Evolutionary conservation across 352 stramenopile genomes (phyloP), one percentile per base, ranked within the genome.

Genomic region (Elongisporangium undulatum): DNA sequence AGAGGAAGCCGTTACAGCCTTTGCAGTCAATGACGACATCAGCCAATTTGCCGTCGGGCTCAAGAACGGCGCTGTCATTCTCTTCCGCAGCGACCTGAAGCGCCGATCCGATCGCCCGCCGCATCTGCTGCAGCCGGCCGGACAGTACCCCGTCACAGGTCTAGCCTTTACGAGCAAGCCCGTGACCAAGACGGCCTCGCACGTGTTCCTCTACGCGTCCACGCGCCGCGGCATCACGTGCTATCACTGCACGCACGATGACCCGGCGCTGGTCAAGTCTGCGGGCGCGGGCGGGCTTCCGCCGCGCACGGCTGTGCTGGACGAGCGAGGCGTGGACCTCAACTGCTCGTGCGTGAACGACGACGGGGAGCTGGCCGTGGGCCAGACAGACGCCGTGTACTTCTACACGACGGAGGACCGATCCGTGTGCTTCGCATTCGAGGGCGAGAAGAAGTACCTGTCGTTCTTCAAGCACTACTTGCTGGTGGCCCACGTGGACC

Each of bases 331-430:
- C 21, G 82, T 95, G 21, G 86, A 92, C 59, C 69, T 85, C 29
- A 87, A 92, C 58, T 92, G 82, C 53, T 87, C 81, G 38, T 90
- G 82, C 50, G 81, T 94, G 55, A 95, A 91, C 53, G 86, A 95
- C 20, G 86, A 94, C 51, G 86, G 84, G 22, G 84, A 95, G 50
- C 85, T 95, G 12, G 84, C 83, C 3, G 80, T 95, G 3, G 86
- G 86, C 1, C 86, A 95, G 65, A 87, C 81, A 0, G 88, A 95
- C 59, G 86, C 82, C 8, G 82, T 96, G 13, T 96, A 95, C 69
- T 95, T 95, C 55, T 96, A 95, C 77, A 92, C 82, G 20, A 89
- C 80, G 1, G 87, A 96, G 64, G 89, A 96, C 34, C 85, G 87
- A 5, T 87, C 79, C 0, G 85, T 91, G n/a, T 94, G 85, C 58